phyloP scores from a whole-genome alignment of 345 rosid genomes.

The Murraya koenigii region DNA sequence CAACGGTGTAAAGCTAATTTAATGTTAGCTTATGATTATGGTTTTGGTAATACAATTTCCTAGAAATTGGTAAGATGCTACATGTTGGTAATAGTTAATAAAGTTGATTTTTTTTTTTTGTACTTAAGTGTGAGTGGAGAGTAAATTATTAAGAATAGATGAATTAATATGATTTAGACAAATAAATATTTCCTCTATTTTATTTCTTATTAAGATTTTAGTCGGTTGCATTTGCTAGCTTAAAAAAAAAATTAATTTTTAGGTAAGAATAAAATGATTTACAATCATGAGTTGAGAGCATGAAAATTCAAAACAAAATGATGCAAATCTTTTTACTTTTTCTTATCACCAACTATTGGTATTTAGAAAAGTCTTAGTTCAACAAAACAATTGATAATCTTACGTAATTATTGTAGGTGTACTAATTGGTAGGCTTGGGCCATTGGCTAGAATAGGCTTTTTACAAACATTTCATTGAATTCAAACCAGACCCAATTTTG shows the following conservation, averaged over 20 bases:
- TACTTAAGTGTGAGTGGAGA: background rate
- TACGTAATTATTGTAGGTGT: background rate
- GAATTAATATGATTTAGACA: background rate
- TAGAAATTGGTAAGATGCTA: background rate
- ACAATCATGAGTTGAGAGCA: slow-evolving; percentile 3
- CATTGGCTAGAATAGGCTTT: background rate
- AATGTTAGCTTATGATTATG: background rate
- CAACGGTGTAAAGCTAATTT: background rate
- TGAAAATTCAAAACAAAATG: slow-evolving; percentile 8
- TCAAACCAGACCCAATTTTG: no score
- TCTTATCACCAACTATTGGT: background rate
- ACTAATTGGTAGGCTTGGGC: background rate
- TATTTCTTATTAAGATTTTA: background rate
- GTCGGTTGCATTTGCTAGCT: no score
- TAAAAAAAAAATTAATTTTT: background rate
- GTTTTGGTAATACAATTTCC: slow-evolving; percentile 5
- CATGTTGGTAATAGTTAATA: background rate
- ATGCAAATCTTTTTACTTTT: background rate
- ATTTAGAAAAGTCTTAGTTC: background rate
- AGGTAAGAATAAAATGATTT: background rate
- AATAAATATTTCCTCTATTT: background rate
- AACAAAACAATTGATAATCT: background rate
- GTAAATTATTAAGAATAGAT: background rate
- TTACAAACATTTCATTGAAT: no score
- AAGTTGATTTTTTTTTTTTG: background rate